A percentile compares a stretch with the other conserved stretches of the same genome.
Evolutionary conservation across 164 flowering plant species (phyloP).

Genomic region (Macadamia tetraphylla): DNA sequence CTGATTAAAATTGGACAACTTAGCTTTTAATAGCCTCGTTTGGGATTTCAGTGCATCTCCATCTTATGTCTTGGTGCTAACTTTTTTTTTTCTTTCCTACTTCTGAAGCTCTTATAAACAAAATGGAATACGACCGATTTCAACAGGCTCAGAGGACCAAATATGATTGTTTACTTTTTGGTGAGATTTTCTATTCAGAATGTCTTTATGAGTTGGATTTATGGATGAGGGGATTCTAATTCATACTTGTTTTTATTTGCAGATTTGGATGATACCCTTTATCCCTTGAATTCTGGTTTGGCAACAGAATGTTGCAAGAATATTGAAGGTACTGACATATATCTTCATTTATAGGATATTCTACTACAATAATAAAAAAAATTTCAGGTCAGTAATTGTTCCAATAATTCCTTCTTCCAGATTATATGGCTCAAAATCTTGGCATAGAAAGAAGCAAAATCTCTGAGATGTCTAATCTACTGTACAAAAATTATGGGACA

Average conservation of each 20-base stretch:
- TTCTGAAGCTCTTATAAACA: constrained; percentile 2
- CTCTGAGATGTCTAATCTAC: constrained; percentile 37
- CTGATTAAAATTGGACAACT: neutral
- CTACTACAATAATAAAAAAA: neutral
- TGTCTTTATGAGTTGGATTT: neutral
- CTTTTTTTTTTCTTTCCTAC: neutral
- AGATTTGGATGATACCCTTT: constrained; percentile 85
- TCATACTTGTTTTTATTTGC: constrained; percentile 11
- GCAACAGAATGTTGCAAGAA: constrained; percentile 41
- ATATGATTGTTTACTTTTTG: constrained; percentile 75
- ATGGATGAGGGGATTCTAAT: neutral
- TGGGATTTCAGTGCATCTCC: neutral
- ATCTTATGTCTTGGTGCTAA: neutral
- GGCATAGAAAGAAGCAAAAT: constrained; percentile 57
- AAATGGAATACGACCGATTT: constrained; percentile 42
- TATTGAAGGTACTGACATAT: constrained; percentile 48
- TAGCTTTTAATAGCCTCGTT: neutral
- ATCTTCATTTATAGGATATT: neutral
- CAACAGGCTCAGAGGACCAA: constrained; percentile 22
- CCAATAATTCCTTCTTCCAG: constrained; percentile 19
- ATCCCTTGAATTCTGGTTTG: constrained; percentile 67
- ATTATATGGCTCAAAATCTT: constrained; percentile 67
- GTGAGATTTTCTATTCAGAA: constrained; percentile 28
- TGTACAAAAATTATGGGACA: constrained; percentile 83
- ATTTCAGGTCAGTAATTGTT: neutral